Percentiles rank a stretch among this genome's conserved stretches.
These are phyloP conservation scores for Priceomyces castillae DNA, from an alignment of 805 yeast genomes.

Conservation along the genomic window DNA sequence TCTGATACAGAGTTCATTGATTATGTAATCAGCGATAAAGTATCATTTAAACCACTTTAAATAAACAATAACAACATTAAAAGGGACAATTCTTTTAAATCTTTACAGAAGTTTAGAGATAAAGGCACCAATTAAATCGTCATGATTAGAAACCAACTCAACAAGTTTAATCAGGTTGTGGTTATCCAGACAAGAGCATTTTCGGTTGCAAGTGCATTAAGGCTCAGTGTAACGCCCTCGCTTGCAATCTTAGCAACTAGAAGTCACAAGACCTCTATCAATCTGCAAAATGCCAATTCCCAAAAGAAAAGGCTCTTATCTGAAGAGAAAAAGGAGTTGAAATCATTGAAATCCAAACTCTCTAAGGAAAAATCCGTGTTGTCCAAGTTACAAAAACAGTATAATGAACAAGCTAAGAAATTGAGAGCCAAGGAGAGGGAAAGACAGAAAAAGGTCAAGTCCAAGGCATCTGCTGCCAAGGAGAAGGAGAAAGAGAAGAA, in stretches of 20 bases:
- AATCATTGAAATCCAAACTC: slow-evolving; percentile 17
- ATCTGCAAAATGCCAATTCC: background rate
- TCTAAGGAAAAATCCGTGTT: slow-evolving; percentile 15
- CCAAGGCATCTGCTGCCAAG: slow-evolving; percentile 11
- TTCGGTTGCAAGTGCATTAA: background rate
- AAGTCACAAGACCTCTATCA: background rate
- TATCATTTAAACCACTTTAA: too few relatives aligned
- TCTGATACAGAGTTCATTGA: too few relatives aligned
- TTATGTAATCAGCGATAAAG: too few relatives aligned
- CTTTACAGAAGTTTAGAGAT: too few relatives aligned
- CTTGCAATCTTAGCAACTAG: background rate
- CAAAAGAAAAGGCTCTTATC: slow-evolving; percentile 4
- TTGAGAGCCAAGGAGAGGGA: slow-evolving; percentile 16
- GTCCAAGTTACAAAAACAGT: slow-evolving; percentile 15
- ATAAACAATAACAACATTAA: too few relatives aligned
- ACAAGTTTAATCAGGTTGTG: background rate
- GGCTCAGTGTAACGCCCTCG: background rate
- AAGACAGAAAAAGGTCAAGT: slow-evolving; percentile 11
- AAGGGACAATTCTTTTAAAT: too few relatives aligned
- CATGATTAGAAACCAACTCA: background rate
- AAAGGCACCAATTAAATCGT: background rate
- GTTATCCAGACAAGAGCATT: background rate
- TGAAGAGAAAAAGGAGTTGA: slow-evolving; percentile 15
- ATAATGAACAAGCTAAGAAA: slow-evolving; percentile 17
- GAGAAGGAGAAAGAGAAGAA: slow-evolving; percentile 14